Percentiles rank a stretch among this genome's conserved stretches.
phyloP scores from a whole-genome alignment of 768 basidiomycete genomes.

The Boletus subcaerulescens region DNA sequence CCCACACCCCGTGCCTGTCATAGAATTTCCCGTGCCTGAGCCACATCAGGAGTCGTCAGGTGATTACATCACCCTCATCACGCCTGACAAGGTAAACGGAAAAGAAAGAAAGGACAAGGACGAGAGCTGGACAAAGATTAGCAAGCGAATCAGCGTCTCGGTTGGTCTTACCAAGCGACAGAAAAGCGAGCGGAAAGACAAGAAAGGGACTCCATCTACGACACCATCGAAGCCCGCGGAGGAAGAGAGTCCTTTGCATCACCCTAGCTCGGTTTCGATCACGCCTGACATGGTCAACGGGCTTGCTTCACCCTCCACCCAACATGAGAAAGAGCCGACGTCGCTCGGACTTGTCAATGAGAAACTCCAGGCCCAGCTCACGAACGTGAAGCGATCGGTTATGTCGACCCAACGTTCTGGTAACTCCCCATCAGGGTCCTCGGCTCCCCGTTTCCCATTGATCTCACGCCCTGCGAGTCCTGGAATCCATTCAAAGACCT shows the following conservation, averaged over 20 bases:
- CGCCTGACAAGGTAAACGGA: conserved; percentile 32
- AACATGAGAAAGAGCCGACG: conserved; percentile 17
- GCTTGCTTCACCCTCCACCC: neutral
- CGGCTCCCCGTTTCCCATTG: conserved; percentile 19
- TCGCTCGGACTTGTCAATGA: conserved; percentile 28
- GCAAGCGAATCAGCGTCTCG: conserved; percentile 59
- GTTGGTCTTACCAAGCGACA: conserved; percentile 42
- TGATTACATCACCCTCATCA: conserved; percentile 36
- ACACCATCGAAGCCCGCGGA: conserved; percentile 31
- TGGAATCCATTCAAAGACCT: conserved; percentile 32
- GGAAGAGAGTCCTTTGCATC: conserved; percentile 10
- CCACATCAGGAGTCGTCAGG: conserved; percentile 16
- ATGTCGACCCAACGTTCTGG: conserved; percentile 18
- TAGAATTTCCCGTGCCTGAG: conserved; percentile 2
- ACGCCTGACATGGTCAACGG: conserved; percentile 6
- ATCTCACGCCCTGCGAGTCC: conserved; percentile 31
- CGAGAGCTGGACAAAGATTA: conserved; percentile 59
- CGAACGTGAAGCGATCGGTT: conserved; percentile 26
- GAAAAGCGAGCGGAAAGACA: conserved; percentile 38
- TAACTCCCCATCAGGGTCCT: conserved; percentile 19
- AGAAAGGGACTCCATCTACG: conserved; percentile 19
- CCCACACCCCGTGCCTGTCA: conserved; percentile 3
- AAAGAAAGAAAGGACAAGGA: conserved; percentile 40
- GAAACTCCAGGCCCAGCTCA: conserved; percentile 22
- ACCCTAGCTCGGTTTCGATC: conserved; percentile 5